Conservation (phyloP, 2,329 filamentous ascomycete species). For the Pleomassaria siparia region DNA sequence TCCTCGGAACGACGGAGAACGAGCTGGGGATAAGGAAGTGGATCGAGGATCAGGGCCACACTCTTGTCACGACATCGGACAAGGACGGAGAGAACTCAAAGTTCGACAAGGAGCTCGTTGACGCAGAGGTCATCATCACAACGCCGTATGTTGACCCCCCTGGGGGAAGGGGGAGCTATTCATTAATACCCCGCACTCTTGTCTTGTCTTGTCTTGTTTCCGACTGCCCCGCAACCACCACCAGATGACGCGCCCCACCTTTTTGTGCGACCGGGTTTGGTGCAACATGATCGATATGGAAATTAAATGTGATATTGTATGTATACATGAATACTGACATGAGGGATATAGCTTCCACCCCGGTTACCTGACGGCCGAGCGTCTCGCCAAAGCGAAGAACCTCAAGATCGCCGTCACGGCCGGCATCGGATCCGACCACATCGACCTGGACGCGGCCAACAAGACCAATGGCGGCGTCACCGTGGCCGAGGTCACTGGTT, state of each 20-base stretch:
- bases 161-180: too few species aligned
- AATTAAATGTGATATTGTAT: too few species aligned
- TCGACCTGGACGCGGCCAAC: slow-evolving; percentile 96
- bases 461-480: slow-evolving; percentile 97
- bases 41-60: slow-evolving; percentile 97
- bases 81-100: slow-evolving; percentile 93
- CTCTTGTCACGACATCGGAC: slow-evolving; percentile 93
- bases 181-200: slow-evolving; percentile 35
- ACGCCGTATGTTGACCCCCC: slow-evolving; percentile 84
- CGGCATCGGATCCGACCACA: slow-evolving; percentile 97
- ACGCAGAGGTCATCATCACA: slow-evolving; percentile 98
- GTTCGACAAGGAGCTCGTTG: slow-evolving; percentile 94
- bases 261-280: not conserved
- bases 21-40: slow-evolving; percentile 96
- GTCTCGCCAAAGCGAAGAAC: slow-evolving; percentile 97
- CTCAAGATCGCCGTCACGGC: slow-evolving; percentile 96
- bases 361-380: slow-evolving; percentile 94
- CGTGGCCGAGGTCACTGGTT: slow-evolving; percentile 95
- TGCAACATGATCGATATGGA: too few species aligned
- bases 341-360: slow-evolving; percentile 77
- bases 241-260: slow-evolving; percentile 5
- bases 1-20: slow-evolving; percentile 96
- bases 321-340: slow-evolving; percentile 7
- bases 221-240: slow-evolving; percentile 28
- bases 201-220: slow-evolving; percentile 13